Base-by-base conservation (phyloP, 805 yeast species). In the Candida quercuum region DNA sequence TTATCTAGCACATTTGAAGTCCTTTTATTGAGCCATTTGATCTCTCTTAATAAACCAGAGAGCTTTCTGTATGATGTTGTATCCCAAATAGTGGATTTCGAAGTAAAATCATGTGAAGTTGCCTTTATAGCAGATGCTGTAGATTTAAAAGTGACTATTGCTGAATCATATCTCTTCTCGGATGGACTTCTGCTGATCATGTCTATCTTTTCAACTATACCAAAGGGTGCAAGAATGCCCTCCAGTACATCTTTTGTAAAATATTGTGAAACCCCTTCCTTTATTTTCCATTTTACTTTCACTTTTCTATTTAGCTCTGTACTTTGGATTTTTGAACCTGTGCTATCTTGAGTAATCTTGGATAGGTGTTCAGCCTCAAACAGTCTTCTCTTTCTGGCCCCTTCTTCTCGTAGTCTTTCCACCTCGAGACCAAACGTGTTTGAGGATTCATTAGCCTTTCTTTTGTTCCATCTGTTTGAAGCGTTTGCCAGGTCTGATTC, bases 391-490 rank as follows among this genome's bases (percentile, higher is more conserved):
- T 41, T 43, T 21, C 20, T 10, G 1, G 49, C 35, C 5, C 56
- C 59, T 45, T 52, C 56, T n/a, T 35, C 40, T 23, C 57, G 43
- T 6, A 54, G 29, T 16, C 38, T 40, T 28, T 54, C 59, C 11
- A 54, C 28, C 14, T 41, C 35, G 9, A 37, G 20, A 2, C 44
- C 54, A 19, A 33, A 44, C 10, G 28, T 17, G 14, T 46, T 33
- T 5, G 18, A 12, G 2, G 50, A 45, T 13, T 28, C 32, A 0
- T 16, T 30, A 3, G 42, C 40, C 7, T 30, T 32, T 20, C 48
- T 40, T 12, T 35, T 41, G 11, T 24, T 42, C 56, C 56, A 49
- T 8, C 18, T n/a, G 2, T n/a, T 14, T 6, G 32, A 21, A 15
- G 24, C 9, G 12, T 5, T 16, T 29, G 32, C 20, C 7, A 19